Conservation (phyloP, 2,329 filamentous ascomycete genomes). For the Colletotrichum tabaci region DNA sequence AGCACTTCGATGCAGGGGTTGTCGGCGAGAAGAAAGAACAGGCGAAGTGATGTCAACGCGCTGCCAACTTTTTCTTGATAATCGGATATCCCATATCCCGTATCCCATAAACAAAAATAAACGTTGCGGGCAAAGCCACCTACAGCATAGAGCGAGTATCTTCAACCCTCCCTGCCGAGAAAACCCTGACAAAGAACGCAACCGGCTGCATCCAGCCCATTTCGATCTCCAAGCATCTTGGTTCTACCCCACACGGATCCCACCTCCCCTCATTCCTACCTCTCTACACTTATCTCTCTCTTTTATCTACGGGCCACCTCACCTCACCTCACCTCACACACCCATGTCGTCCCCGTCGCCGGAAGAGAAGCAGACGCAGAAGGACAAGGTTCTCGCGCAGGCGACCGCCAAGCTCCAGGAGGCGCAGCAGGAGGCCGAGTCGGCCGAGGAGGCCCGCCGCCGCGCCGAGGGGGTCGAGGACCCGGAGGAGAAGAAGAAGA, state of each 20-base stretch:
- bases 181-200: neutral
- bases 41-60: slow-evolving; percentile 33
- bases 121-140: too few relatives aligned
- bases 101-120: neutral
- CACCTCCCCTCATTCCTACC: neutral
- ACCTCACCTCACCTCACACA: neutral
- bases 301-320: neutral
- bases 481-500: slow-evolving; percentile 32
- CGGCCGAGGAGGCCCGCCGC: slow-evolving; percentile 18
- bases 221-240: neutral
- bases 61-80: slow-evolving; percentile 7
- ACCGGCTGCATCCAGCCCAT: neutral
- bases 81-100: neutral
- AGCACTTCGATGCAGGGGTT: neutral
- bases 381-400: slow-evolving; percentile 34
- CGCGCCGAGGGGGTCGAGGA: slow-evolving; percentile 28
- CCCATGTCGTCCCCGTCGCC: slow-evolving; percentile 30
- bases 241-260: neutral
- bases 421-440: slow-evolving; percentile 27
- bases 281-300: too few relatives aligned
- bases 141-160: neutral
- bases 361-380: slow-evolving; percentile 27
- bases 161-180: neutral
- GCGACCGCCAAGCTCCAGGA: slow-evolving; percentile 34
- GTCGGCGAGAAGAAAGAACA: neutral